Conservation (phyloP, 306 rosid genomes). For the Cucumis melo region DNA sequence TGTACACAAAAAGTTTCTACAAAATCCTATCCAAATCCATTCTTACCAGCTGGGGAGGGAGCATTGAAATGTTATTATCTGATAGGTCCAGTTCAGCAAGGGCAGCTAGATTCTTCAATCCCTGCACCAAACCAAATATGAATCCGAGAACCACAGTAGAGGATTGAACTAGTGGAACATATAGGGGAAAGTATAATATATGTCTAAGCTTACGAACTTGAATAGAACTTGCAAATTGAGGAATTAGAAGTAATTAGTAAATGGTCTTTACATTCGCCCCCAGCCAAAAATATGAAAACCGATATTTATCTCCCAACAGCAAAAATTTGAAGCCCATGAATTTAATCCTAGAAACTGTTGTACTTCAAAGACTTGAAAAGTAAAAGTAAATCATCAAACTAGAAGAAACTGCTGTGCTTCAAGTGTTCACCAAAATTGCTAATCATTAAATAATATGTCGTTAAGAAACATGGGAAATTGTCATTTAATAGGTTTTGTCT, state of each 20-base stretch:
- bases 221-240: neutral
- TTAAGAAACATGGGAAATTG: neutral
- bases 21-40: neutral
- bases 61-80: conserved; percentile 63
- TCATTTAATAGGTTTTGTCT: too few relatives aligned
- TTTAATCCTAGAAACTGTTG: neutral
- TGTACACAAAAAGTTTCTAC: neutral
- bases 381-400: neutral
- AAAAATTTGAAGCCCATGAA: neutral
- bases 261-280: neutral
- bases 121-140: conserved; percentile 38
- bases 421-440: neutral
- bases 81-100: conserved; percentile 73
- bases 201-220: neutral
- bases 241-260: neutral
- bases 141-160: conserved; percentile 1
- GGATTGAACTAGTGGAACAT: neutral
- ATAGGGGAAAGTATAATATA: neutral
- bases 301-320: neutral
- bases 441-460: neutral
- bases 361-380: neutral
- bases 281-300: neutral
- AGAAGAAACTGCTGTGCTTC: neutral
- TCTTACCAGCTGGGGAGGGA: conserved; percentile 85
- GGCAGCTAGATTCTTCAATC: conserved; percentile 41